These are phyloP conservation scores for Dictyostelium intermedium DNA, from an alignment of 78 protist species.

Conservation along the genomic window DNA sequence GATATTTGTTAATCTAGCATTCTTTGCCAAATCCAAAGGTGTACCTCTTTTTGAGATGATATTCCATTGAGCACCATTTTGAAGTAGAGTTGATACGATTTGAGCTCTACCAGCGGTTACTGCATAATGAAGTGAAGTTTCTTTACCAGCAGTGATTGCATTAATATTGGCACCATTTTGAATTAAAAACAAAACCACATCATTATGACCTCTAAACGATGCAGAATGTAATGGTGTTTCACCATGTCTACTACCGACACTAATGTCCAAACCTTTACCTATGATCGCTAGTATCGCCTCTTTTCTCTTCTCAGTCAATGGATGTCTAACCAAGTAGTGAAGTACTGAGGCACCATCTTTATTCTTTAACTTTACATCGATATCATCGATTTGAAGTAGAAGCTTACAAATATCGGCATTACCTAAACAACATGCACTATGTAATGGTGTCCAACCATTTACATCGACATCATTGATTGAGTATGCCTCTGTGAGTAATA, in stretches of 20 bases:
- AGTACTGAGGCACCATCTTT: constrained; percentile 59
- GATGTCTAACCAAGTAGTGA: constrained; percentile 63
- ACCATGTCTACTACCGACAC: constrained; percentile 22
- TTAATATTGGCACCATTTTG: constrained; percentile 57
- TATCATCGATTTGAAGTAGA: neutral
- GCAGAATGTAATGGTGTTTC: constrained; percentile 76
- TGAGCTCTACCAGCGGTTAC: constrained; percentile 35
- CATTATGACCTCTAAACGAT: constrained; percentile 62
- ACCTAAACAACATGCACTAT: constrained; percentile 34
- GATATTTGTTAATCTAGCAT: neutral
- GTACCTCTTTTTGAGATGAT: constrained; percentile 68
- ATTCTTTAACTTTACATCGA: constrained; percentile 50
- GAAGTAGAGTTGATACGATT: constrained; percentile 8
- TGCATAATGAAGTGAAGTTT: constrained; percentile 63
- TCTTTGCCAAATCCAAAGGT: constrained; percentile 41
- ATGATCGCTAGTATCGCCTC: constrained; percentile 22
- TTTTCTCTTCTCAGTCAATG: constrained; percentile 64
- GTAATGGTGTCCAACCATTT: constrained; percentile 72
- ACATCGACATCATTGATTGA: constrained; percentile 28
- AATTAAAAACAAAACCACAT: constrained; percentile 24
- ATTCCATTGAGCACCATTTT: constrained; percentile 25
- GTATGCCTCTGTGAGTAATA: neutral
- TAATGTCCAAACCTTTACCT: constrained; percentile 33
- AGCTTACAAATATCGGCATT: constrained; percentile 60
- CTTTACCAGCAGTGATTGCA: constrained; percentile 49